These are phyloP conservation scores for Clavispora asparagi DNA, from an alignment of 805 yeast species.

Conservation along the genomic window DNA sequence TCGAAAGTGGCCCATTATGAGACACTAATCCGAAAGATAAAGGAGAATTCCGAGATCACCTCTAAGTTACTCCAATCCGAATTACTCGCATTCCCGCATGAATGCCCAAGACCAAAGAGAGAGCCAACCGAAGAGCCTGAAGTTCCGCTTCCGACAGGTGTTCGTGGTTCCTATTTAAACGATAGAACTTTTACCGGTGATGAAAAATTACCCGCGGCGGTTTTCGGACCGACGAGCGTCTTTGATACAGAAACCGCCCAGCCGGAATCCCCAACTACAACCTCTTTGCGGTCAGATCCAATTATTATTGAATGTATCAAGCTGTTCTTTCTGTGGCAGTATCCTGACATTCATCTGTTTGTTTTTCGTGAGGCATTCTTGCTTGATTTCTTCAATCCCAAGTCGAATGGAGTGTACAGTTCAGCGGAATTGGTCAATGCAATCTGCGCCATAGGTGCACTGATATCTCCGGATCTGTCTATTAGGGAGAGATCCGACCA, in stretches of 20 bases:
- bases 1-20: slow-evolving; percentile 3
- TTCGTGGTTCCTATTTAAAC: neutral
- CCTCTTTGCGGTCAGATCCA: slow-evolving; percentile 5
- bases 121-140: neutral
- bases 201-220: slow-evolving; percentile 2
- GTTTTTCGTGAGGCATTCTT: slow-evolving; percentile 12
- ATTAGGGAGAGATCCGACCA: slow-evolving; percentile 1
- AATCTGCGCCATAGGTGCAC: slow-evolving; percentile 9
- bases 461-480: slow-evolving; percentile 4
- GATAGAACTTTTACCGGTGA: neutral
- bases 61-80: neutral
- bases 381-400: slow-evolving; percentile 10
- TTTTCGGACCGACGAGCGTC: slow-evolving; percentile 11
- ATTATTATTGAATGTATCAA: slow-evolving; percentile 6
- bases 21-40: neutral
- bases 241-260: slow-evolving; percentile 8
- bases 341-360: slow-evolving; percentile 13
- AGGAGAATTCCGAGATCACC: neutral
- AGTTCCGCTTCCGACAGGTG: neutral
- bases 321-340: slow-evolving; percentile 13
- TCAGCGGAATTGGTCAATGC: slow-evolving; percentile 10
- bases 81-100: neutral
- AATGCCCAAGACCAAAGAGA: neutral
- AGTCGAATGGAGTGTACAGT: slow-evolving; percentile 6
- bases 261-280: neutral